A percentile compares a stretch with the other conserved stretches of the same genome.
phyloP scores from a whole-genome alignment of 306 rosid genomes.

The Prosopis cineraria region DNA sequence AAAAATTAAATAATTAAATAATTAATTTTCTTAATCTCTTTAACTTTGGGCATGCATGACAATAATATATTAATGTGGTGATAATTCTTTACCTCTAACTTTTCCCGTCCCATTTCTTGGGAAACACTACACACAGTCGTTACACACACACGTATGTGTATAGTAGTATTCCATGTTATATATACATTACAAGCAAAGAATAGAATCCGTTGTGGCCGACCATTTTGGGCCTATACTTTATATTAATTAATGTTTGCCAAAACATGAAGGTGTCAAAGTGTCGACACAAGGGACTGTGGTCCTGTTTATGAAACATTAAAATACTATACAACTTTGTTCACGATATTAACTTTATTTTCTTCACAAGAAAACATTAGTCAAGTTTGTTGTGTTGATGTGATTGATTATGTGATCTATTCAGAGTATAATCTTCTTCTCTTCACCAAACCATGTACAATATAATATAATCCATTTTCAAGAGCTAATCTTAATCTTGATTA shows the following conservation, averaged over 20 bases:
- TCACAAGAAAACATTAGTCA: neutral
- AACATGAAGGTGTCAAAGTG: neutral
- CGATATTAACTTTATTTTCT: neutral
- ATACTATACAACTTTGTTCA: neutral
- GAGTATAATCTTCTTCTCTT: neutral
- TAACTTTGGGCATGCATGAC: too few species aligned
- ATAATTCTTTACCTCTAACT: neutral
- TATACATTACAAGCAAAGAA: conserved; percentile 28
- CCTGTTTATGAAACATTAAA: conserved; percentile 32
- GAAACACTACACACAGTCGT: neutral
- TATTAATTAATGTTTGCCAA: neutral
- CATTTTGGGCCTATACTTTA: conserved; percentile 15
- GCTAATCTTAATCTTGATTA: neutral
- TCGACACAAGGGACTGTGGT: neutral
- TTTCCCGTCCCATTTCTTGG: neutral
- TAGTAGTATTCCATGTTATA: neutral
- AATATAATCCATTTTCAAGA: neutral
- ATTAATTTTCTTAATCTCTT: too few species aligned
- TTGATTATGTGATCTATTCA: neutral
- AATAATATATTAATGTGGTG: too few species aligned
- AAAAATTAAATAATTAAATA: too few species aligned
- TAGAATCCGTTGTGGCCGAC: conserved; percentile 30
- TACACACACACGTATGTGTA: too few species aligned
- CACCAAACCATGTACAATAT: neutral
- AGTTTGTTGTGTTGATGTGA: neutral